Evolutionary conservation across 2,329 filamentous ascomycete genomes (phyloP), one percentile per base, ranked within the genome.

Genomic region (Fusarium newnesense): DNA sequence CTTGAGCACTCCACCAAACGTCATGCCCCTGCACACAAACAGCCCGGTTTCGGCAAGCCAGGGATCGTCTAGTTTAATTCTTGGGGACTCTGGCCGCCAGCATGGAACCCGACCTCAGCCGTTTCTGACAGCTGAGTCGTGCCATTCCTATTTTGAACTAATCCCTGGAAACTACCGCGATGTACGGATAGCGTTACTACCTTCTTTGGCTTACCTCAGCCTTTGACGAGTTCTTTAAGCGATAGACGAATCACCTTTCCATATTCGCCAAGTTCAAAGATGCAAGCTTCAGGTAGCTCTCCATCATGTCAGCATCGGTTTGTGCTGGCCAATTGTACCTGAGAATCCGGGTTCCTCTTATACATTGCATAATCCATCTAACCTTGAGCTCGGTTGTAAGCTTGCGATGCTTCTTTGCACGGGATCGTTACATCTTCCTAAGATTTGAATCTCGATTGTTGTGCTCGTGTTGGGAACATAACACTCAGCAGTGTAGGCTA

Each of bases 1-100:
- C 67, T 74, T 68, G 59, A 67, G 69, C 52, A 67, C 52, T 52
- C 70, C 67, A 74, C 70, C 37, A 50, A 60, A 50, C 62, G 70
- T 64, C 59, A 74, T 58, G 57, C 59, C 71, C 71, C 62, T 67
- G 67, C 59, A 57, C 59, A 49, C 32, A 50, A 50, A 54, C 26
- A 49, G 43, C 49, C 46, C 60, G 58, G 50, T 57, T 52, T 44
- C 60, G 62, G 50, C 60, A 60, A 32, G 34, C 24, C 54, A 70
- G 34, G 60, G 56, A 70, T 67, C 59, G n/a, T 50, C 47, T 24
- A 64, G 43, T 37, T 40, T 60, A 60, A 69, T 54, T 66, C 52
- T 52, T 69, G 56, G 59, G 65, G 62, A 62, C 30, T 72, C 34
- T 36, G 58, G 36, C 40, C 54, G 56, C 59, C 52, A 66, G 62